Evolutionary conservation across 1,139 yeast genomes (phyloP).

Genomic region (Candida tropicalis): DNA sequence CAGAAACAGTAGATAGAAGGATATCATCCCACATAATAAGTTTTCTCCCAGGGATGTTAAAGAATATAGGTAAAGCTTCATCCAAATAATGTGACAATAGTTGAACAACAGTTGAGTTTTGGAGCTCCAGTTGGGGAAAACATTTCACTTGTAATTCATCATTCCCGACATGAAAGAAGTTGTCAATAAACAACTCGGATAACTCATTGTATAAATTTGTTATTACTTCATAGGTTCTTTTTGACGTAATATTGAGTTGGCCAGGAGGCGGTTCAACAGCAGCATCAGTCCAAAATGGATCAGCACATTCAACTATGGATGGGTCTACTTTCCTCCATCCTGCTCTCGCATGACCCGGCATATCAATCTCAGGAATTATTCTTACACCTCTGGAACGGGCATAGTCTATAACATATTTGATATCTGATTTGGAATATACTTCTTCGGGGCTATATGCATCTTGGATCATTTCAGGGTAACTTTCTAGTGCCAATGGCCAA

Average conservation of each 20-base stretch:
- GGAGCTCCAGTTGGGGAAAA: conserved; percentile 24
- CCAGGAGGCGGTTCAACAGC: conserved; percentile 53
- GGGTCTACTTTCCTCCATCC: conserved; percentile 46
- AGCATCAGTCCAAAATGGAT: conserved; percentile 26
- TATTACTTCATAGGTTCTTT: conserved; percentile 39
- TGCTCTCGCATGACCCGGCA: conserved; percentile 52
- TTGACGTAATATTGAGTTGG: conserved; percentile 42
- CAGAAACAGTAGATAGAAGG: conserved; percentile 27
- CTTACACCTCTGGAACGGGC: conserved; percentile 45
- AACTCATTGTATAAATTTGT: conserved; percentile 41
- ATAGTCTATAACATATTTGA: conserved; percentile 34
- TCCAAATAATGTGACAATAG: conserved; percentile 45
- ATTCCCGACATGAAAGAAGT: conserved; percentile 48
- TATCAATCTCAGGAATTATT: conserved; percentile 49
- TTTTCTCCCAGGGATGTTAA: conserved; percentile 23
- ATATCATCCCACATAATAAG: conserved; percentile 54
- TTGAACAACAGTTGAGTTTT: conserved; percentile 26
- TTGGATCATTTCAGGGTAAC: conserved; percentile 43
- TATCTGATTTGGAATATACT: conserved; percentile 34
- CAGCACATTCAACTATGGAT: conserved; percentile 36
- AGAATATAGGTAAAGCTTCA: conserved; percentile 37
- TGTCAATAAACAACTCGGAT: conserved; percentile 35
- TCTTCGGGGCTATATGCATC: conserved; percentile 47
- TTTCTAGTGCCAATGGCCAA: conserved; percentile 44
- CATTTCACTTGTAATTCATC: conserved; percentile 46